A percentile compares a stretch with the other conserved stretches of the same genome.
Evolutionary conservation across 1,139 yeast species (phyloP).

Genomic region (Pichia sp.): DNA sequence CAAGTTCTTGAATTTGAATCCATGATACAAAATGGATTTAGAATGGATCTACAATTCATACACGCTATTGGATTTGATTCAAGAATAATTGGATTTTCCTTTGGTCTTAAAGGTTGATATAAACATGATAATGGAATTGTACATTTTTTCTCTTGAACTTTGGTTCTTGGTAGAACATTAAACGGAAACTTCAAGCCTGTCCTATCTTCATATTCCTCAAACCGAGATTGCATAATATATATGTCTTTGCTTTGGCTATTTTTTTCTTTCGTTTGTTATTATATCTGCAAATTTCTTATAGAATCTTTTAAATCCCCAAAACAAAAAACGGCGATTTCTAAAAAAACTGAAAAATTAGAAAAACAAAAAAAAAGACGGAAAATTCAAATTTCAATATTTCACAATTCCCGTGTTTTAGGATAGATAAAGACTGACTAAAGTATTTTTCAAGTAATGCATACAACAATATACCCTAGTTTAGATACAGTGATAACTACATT

Average conservation of each 20-base stretch:
- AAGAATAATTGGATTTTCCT: slow-evolving; percentile 37
- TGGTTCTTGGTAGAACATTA: slow-evolving; percentile 69
- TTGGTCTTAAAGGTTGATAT: slow-evolving; percentile 59
- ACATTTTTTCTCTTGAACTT: slow-evolving; percentile 50
- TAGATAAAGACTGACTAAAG: no score
- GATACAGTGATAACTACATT: neutral
- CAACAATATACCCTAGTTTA: neutral
- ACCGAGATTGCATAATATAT: slow-evolving; percentile 38
- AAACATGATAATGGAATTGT: slow-evolving; percentile 58
- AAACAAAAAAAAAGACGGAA: neutral
- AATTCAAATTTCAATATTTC: no score
- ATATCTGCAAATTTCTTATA: no score
- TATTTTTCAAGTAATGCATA: no score
- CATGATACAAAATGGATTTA: slow-evolving; percentile 50
- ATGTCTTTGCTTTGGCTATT: neutral
- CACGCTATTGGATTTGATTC: slow-evolving; percentile 44
- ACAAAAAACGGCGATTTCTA: neutral
- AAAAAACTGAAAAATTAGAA: neutral
- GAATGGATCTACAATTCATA: slow-evolving; percentile 52
- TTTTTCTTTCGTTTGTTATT: neutral
- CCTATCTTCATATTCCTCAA: slow-evolving; percentile 77
- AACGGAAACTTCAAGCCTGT: slow-evolving; percentile 91
- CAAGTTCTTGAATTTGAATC: slow-evolving; percentile 43
- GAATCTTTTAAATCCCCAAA: neutral
- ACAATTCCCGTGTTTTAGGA: no score